A percentile compares a stretch with the other conserved stretches of the same genome.
Evolutionary conservation across 805 yeast genomes (phyloP).

Genomic region (Starmera amethionina): DNA sequence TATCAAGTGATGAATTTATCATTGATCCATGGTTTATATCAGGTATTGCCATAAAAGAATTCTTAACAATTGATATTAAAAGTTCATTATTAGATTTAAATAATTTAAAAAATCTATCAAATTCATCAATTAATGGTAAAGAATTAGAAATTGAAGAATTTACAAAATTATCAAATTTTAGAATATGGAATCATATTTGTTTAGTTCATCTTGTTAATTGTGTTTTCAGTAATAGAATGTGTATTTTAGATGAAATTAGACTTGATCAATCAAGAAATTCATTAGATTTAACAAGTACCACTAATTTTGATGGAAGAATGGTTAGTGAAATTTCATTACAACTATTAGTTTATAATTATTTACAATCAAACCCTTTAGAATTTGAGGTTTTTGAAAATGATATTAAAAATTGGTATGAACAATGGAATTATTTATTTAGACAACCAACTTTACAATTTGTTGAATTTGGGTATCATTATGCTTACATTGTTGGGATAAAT

Average conservation of each 20-base stretch:
- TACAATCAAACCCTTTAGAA: slow-evolving; percentile 27
- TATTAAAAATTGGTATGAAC: slow-evolving; percentile 50
- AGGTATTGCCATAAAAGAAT: slow-evolving; percentile 55
- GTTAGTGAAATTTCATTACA: slow-evolving; percentile 64
- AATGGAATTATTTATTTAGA: slow-evolving; percentile 59
- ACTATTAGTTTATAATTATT: slow-evolving; percentile 45
- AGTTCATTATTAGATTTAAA: slow-evolving; percentile 8
- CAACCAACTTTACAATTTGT: slow-evolving; percentile 71
- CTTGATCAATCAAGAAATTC: slow-evolving; percentile 50
- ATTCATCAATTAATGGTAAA: slow-evolving; percentile 11
- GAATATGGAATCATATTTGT: slow-evolving; percentile 66
- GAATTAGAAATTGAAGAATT: slow-evolving; percentile 29
- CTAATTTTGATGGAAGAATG: slow-evolving; percentile 78
- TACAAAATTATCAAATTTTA: slow-evolving; percentile 42
- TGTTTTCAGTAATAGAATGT: slow-evolving; percentile 54
- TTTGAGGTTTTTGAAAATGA: slow-evolving; percentile 34
- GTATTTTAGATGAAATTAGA: slow-evolving; percentile 49
- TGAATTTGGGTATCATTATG: slow-evolving; percentile 59
- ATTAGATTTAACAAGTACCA: slow-evolving; percentile 46
- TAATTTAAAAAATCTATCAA: slow-evolving; percentile 2
- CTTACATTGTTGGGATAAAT: slow-evolving; percentile 40
- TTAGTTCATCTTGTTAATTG: slow-evolving; percentile 61
- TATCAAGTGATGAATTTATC: slow-evolving; percentile 40
- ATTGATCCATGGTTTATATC: slow-evolving; percentile 68
- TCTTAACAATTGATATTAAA: slow-evolving; percentile 39